phyloP scores from a whole-genome alignment of 176 grass and related monocot genomes.

The Triticum turgidum region DNA sequence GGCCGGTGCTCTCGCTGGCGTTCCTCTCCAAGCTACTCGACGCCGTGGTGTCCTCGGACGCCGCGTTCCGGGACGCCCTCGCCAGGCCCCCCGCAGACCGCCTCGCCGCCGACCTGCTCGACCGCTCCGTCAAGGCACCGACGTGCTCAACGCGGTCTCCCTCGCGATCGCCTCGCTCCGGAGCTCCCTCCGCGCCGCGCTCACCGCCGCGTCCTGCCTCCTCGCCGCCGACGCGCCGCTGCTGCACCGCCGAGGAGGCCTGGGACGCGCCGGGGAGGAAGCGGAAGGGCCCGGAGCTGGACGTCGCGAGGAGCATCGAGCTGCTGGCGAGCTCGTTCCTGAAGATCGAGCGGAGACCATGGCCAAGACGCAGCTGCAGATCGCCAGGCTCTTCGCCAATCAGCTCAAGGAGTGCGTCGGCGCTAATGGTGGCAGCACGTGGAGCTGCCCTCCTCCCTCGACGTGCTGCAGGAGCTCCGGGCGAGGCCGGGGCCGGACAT shows the following conservation, averaged over 20 bases:
- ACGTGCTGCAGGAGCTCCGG: too few species aligned
- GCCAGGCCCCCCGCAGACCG: constrained; percentile 58
- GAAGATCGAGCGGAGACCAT: too few species aligned
- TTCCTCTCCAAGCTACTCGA: constrained; percentile 91
- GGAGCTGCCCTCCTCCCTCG: too few species aligned
- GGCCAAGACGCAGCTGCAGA: too few species aligned
- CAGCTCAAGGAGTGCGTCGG: too few species aligned
- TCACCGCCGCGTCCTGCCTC: constrained; percentile 62
- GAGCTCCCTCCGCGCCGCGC: constrained; percentile 65
- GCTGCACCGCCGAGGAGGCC: not conserved
- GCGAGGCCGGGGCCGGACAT: too few species aligned
- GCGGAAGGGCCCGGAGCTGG: too few species aligned
- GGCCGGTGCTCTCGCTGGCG: constrained; percentile 45
- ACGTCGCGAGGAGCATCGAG: too few species aligned
- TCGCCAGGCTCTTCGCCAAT: too few species aligned
- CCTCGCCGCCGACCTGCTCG: constrained; percentile 64
- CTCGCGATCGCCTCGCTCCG: constrained; percentile 63
- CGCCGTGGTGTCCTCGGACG: constrained; percentile 56
- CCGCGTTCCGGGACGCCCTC: constrained; percentile 54
- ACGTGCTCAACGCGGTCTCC: constrained; percentile 79
- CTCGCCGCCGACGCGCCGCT: not conserved
- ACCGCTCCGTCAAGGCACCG: constrained; percentile 75
- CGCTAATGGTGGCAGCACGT: too few species aligned
- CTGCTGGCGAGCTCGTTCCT: too few species aligned
- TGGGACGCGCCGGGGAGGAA: too few species aligned